A percentile compares a stretch with the other conserved stretches of the same genome.
phyloP scores from a whole-genome alignment of 805 yeast genomes.

The Candida khao-thaluensis region DNA sequence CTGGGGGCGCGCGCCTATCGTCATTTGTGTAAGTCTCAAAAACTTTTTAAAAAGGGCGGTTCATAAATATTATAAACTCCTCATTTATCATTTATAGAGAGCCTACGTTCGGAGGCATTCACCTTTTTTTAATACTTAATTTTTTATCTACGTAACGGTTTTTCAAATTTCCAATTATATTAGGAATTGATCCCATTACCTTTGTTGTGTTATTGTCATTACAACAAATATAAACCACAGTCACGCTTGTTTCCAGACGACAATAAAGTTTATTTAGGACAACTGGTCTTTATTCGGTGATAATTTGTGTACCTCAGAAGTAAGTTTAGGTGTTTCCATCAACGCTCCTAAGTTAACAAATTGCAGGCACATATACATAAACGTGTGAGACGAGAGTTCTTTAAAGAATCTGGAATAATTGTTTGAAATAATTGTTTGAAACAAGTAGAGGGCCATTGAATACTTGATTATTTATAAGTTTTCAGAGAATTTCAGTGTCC shows the following conservation, averaged over 20 bases:
- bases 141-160: background rate
- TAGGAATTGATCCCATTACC: background rate
- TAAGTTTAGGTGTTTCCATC: no score
- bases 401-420: no score
- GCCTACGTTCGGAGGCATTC: background rate
- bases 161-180: background rate
- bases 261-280: no score
- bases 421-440: no score
- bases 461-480: no score
- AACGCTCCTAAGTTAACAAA: no score
- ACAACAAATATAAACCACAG: background rate
- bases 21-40: conserved; percentile 7
- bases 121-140: conserved; percentile 1
- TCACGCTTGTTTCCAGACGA: background rate
- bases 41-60: conserved; percentile 6
- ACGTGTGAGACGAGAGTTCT: no score
- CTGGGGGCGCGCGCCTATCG: conserved; percentile 8
- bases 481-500: no score
- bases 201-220: conserved; percentile 1
- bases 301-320: no score
- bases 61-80: background rate
- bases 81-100: conserved; percentile 2
- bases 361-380: no score
- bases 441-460: no score
- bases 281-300: no score